Conservation (phyloP, 768 basidiomycete genomes). For the Baorangia bicolor region DNA sequence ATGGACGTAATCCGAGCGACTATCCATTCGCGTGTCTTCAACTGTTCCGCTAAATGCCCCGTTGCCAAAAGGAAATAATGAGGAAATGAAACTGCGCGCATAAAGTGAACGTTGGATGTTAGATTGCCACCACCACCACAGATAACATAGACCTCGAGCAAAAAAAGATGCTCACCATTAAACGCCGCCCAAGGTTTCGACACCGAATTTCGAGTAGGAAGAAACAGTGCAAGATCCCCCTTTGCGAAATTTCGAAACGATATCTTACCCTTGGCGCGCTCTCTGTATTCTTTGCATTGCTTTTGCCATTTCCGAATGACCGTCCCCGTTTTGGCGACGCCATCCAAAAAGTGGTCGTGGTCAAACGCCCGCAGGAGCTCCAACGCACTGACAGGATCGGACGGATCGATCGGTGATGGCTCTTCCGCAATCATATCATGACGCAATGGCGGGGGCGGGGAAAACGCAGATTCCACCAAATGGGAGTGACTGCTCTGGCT, state of each 20-base stretch:
- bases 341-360: conserved; percentile 83
- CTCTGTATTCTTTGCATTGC: conserved; percentile 93
- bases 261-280: conserved; percentile 95
- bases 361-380: conserved; percentile 74
- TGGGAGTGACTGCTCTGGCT: conserved; percentile 25
- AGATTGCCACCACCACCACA: neutral
- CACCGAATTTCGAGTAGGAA: conserved; percentile 92
- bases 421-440: conserved; percentile 52
- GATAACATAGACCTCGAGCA: neutral
- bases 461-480: conserved; percentile 51
- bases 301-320: conserved; percentile 97
- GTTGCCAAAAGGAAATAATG: conserved; percentile 95
- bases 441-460: conserved; percentile 47
- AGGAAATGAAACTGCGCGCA: conserved; percentile 79
- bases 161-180: conserved; percentile 62
- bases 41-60: conserved; percentile 81
- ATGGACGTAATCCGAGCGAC: conserved; percentile 90
- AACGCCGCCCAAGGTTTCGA: conserved; percentile 98
- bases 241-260: conserved; percentile 94
- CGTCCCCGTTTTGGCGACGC: conserved; percentile 75
- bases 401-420: conserved; percentile 74
- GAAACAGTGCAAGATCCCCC: conserved; percentile 92
- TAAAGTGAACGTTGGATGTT: neutral
- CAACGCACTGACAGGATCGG: conserved; percentile 68
- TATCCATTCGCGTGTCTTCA: conserved; percentile 92